Evolutionary conservation across 495 filamentous ascomycete genomes (phyloP).

Genomic region (Sporormia fimetaria): DNA sequence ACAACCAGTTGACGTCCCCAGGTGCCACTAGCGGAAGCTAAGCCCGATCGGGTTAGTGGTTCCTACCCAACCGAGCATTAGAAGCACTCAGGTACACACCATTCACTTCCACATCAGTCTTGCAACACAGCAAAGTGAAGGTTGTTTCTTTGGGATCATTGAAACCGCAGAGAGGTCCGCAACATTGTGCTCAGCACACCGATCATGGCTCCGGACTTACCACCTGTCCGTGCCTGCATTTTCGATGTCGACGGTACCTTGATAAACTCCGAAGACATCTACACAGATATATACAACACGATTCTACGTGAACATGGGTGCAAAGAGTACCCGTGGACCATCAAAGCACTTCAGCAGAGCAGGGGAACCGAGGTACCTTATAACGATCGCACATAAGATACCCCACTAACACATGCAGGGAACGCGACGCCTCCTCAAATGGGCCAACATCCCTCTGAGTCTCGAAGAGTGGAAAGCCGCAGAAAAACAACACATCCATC

Average conservation of each 20-base stretch:
- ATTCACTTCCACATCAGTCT: too few species aligned
- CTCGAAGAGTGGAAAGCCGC: conserved; percentile 29
- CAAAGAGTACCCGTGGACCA: conserved; percentile 15
- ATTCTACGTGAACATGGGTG: conserved; percentile 30
- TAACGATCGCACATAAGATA: neutral
- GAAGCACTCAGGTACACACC: too few species aligned
- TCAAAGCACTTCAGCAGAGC: conserved; percentile 29
- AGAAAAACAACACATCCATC: conserved; percentile 22
- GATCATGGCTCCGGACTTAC: too few species aligned
- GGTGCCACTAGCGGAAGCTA: too few species aligned
- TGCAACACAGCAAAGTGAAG: too few species aligned
- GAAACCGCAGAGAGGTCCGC: too few species aligned
- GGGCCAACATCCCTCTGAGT: conserved; percentile 31
- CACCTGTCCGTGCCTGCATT: conserved; percentile 37
- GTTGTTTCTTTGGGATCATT: too few species aligned
- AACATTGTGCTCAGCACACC: too few species aligned
- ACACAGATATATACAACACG: conserved; percentile 30
- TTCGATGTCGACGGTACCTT: conserved; percentile 39
- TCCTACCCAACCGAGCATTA: too few species aligned
- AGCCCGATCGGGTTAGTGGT: too few species aligned
- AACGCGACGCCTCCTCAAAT: conserved; percentile 22
- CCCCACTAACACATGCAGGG: conserved; percentile 11
- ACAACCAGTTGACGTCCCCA: too few species aligned
- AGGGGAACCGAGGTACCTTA: conserved; percentile 21
- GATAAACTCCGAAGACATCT: conserved; percentile 38